phyloP scores from a whole-genome alignment of 768 basidiomycete genomes.

The Trametes cingulata region DNA sequence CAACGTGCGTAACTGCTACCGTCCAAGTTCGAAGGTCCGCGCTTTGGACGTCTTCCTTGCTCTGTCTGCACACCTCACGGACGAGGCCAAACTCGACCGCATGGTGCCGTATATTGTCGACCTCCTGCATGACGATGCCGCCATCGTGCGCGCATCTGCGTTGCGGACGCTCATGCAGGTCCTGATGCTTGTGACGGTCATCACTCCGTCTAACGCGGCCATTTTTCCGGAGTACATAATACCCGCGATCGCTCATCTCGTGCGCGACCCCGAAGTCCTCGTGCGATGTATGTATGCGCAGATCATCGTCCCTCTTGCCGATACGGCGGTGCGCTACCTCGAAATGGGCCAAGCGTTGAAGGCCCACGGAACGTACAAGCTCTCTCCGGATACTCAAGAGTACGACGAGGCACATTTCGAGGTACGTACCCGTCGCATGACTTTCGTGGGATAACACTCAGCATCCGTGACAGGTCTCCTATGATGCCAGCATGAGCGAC shows the following conservation, averaged over 20 bases:
- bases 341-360: constrained; percentile 93
- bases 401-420: constrained; percentile 82
- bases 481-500: constrained; percentile 85
- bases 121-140: constrained; percentile 81
- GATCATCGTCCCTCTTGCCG: constrained; percentile 81
- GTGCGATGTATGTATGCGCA: constrained; percentile 81
- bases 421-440: constrained; percentile 38
- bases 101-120: constrained; percentile 92
- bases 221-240: constrained; percentile 96
- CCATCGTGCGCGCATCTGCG: constrained; percentile 79
- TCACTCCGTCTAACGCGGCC: constrained; percentile 60
- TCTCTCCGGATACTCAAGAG: constrained; percentile 64
- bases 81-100: constrained; percentile 93
- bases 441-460: background rate
- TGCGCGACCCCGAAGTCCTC: constrained; percentile 82
- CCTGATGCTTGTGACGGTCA: constrained; percentile 65
- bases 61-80: constrained; percentile 77
- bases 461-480: constrained; percentile 65
- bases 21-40: constrained; percentile 84
- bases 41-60: constrained; percentile 87
- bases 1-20: constrained; percentile 83
- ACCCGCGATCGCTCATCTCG: constrained; percentile 82
- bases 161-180: constrained; percentile 80
- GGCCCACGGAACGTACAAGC: constrained; percentile 73
- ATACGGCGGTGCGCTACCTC: constrained; percentile 82